phyloP scores from a whole-genome alignment of 2,329 filamentous ascomycete genomes.

The Xylariaceae sp. region DNA sequence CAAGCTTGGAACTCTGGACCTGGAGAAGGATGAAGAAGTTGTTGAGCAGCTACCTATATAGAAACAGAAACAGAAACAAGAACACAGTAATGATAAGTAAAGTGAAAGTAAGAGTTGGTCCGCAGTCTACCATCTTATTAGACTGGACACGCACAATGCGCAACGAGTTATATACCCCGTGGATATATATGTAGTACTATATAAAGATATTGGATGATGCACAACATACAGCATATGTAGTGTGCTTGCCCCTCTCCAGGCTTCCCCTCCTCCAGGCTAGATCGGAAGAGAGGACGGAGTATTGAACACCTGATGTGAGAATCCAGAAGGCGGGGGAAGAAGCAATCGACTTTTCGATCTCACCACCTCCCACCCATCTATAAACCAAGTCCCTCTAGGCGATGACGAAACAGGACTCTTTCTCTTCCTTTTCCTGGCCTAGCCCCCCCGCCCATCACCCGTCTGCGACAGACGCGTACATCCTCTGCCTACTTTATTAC shows the following conservation, averaged over 20 bases:
- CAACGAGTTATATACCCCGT: too few relatives aligned
- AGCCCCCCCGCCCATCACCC: too few relatives aligned
- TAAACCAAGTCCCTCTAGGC: slow-evolving; percentile 5
- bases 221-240: slow-evolving; percentile 20
- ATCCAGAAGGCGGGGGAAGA: slow-evolving; percentile 19
- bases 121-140: too few relatives aligned
- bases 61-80: too few relatives aligned
- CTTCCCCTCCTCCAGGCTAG: slow-evolving; percentile 24
- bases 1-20: too few relatives aligned
- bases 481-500: slow-evolving; percentile 9
- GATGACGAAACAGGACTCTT: slow-evolving; percentile 17
- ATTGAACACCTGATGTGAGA: slow-evolving; percentile 28
- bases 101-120: not conserved
- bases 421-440: not conserved
- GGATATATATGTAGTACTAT: too few relatives aligned
- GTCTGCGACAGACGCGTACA: slow-evolving; percentile 14
- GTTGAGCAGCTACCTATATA: too few relatives aligned
- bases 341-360: not conserved
- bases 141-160: too few relatives aligned
- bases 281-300: slow-evolving; percentile 26
- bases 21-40: too few relatives aligned
- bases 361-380: not conserved
- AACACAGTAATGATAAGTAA: too few relatives aligned
- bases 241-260: slow-evolving; percentile 21
- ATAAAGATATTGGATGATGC: slow-evolving; percentile 20